A percentile compares a stretch with the other conserved stretches of the same genome.
phyloP scores from a whole-genome alignment of 495 filamentous ascomycete species.

The Chlorociboria aeruginascens region DNA sequence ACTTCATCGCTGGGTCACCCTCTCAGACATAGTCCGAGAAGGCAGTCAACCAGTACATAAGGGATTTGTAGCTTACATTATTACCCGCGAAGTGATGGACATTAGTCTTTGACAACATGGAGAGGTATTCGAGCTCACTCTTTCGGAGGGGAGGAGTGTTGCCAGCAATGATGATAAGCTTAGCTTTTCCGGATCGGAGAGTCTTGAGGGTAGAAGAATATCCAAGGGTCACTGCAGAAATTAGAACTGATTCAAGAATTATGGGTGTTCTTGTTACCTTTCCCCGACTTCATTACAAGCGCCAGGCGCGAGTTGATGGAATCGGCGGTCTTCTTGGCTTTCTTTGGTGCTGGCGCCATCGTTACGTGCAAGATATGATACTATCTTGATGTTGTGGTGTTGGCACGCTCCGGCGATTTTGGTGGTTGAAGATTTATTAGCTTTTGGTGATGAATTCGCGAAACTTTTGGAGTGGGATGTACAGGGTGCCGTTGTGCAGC shows the following conservation, averaged over 20 bases:
- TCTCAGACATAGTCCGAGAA: conserved; percentile 18
- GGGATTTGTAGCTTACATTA: conserved; percentile 62
- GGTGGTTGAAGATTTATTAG: conserved; percentile 4
- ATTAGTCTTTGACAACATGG: conserved; percentile 84
- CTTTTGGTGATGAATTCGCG: conserved; percentile 1
- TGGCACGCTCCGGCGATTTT: conserved; percentile 14
- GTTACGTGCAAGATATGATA: conserved; percentile 11
- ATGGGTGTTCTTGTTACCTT: conserved; percentile 41
- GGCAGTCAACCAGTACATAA: conserved; percentile 6
- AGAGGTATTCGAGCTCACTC: conserved; percentile 84
- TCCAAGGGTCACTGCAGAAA: conserved; percentile 58
- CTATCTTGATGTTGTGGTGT: conserved; percentile 13
- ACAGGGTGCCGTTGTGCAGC: too few relatives aligned
- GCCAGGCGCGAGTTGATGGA: conserved; percentile 74
- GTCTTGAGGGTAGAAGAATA: conserved; percentile 96
- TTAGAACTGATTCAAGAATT: neutral
- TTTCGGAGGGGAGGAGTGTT: conserved; percentile 95
- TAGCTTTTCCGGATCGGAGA: conserved; percentile 75
- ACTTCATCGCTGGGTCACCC: conserved; percentile 69
- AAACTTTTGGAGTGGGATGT: neutral
- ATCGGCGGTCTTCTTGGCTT: conserved; percentile 85
- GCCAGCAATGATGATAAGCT: conserved; percentile 72
- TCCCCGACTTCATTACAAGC: conserved; percentile 94
- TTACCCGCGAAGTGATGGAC: conserved; percentile 96
- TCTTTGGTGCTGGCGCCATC: conserved; percentile 75